Base-by-base conservation (phyloP, 2,329 filamentous ascomycete species). In the Sclerotinia spermophila region DNA sequence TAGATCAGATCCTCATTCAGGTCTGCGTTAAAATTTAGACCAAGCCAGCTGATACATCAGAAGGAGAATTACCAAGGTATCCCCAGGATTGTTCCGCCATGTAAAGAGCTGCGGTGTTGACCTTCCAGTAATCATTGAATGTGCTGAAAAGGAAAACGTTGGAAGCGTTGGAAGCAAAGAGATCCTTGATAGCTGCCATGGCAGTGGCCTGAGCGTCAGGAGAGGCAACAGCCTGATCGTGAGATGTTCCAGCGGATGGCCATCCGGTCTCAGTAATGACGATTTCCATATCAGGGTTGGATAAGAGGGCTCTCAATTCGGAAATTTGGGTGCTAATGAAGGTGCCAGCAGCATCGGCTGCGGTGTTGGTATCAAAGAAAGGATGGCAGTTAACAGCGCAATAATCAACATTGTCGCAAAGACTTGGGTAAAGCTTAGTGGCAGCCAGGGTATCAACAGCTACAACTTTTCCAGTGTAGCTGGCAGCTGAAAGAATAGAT, bases 181-280 rank as follows among this genome's bases (percentile, higher is more conserved):
- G 82, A 51, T 78, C 77, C 79, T 86, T 87, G 76, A 97, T 86
- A 35, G 89, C 90, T 8, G 82, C 79, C 48, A 97, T 80, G 17
- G 93, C 93, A 33, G 80, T 79, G 17, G 82, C 78, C 80, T 97
- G 93, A 74, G 94, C 88, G 17, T 84, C 81, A n/a, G 82, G 76
- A 19, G 88, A 88, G 0, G 93, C 91, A 2, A 94, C 82, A n/a
- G 92, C 92, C 27, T 79, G 77, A 2, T 88, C 87, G 78, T 96
- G 94, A 67, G 84, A 72, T 19, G 82, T 75, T 27, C 93, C 93
- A 74, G 87, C 80, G 79, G 87, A 89, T 56, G 93, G 93, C 93
- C 93, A 97, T 66, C 94, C 94, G 4, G 90, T 90, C 83, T 97
- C 94, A 1, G 92, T 93, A 75, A 96, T 89, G 51, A 95, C 83